A percentile compares a stretch with the other conserved stretches of the same genome.
Evolutionary conservation across 2,329 filamentous ascomycete genomes (phyloP).

Genomic region (Chaetomium olivaceum): DNA sequence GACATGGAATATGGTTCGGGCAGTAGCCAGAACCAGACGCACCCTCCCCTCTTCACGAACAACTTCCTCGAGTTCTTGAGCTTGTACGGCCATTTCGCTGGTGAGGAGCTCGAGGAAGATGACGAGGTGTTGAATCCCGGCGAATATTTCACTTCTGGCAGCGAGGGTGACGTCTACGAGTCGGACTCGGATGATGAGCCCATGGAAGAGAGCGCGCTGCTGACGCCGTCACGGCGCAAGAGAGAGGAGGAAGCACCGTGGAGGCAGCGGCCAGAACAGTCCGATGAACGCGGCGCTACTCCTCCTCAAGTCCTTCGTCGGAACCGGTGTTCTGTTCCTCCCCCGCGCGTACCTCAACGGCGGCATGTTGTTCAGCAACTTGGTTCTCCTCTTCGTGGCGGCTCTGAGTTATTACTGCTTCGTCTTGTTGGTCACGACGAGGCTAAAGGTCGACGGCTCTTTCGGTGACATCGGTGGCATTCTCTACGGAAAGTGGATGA

Average conservation of each 20-base stretch:
- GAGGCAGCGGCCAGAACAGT: slow-evolving; percentile 72
- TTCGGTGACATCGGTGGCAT: slow-evolving; percentile 96
- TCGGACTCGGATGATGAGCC: slow-evolving; percentile 67
- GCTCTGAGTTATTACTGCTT: slow-evolving; percentile 95
- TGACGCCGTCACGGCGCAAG: slow-evolving; percentile 73
- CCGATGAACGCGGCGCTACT: slow-evolving; percentile 79
- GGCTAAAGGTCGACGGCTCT: slow-evolving; percentile 83
- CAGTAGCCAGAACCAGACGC: slow-evolving; percentile 43
- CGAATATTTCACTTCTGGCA: slow-evolving; percentile 86
- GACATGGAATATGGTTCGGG: slow-evolving; percentile 44
- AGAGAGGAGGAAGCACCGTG: slow-evolving; percentile 75
- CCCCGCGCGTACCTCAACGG: slow-evolving; percentile 93
- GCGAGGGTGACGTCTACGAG: slow-evolving; percentile 63
- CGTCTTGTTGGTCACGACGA: slow-evolving; percentile 84
- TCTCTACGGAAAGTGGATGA: slow-evolving; percentile 88
- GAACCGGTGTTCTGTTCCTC: slow-evolving; percentile 91
- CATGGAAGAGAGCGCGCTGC: slow-evolving; percentile 83
- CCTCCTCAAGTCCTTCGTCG: slow-evolving; percentile 95
- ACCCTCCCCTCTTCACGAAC: slow-evolving; percentile 73
- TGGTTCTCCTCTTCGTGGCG: slow-evolving; percentile 85
- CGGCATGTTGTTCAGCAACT: slow-evolving; percentile 93
- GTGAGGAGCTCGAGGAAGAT: slow-evolving; percentile 94
- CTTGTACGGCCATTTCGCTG: slow-evolving; percentile 95
- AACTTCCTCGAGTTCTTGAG: slow-evolving; percentile 96
- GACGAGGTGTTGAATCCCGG: slow-evolving; percentile 84